Percentiles rank a stretch among this genome's conserved stretches.
These are phyloP conservation scores for Mycosarcoma mackinlayi DNA, from an alignment of 1,284 basidiomycete species.

Conservation along the genomic window DNA sequence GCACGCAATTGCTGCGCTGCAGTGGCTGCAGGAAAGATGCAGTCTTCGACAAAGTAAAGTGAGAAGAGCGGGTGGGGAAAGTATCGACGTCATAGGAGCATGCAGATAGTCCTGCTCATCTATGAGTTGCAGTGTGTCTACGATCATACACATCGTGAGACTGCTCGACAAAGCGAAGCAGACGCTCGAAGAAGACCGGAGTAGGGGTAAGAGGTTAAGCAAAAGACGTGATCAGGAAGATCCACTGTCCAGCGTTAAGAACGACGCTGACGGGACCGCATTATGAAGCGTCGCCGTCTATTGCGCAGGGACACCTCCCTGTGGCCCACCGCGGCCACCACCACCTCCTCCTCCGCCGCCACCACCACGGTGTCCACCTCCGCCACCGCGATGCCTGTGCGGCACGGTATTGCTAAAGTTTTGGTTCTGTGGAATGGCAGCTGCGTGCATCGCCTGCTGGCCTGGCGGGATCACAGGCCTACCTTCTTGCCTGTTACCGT, in stretches of 20 bases:
- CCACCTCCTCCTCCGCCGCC: constrained; percentile 26
- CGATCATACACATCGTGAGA: no score
- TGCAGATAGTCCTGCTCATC: not conserved
- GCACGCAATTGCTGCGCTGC: no score
- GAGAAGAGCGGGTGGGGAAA: not conserved
- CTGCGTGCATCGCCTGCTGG: constrained; percentile 66
- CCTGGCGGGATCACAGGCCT: constrained; percentile 67
- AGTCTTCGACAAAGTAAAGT: no score
- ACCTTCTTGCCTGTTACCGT: constrained; percentile 62
- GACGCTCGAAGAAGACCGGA: not conserved
- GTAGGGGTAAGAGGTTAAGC: no score
- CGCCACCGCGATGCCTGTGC: constrained; percentile 47
- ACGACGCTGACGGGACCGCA: not conserved
- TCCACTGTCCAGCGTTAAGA: not conserved
- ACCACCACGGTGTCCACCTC: constrained; percentile 15
- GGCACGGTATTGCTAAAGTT: constrained; percentile 65
- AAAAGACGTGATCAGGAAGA: not conserved
- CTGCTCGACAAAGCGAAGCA: not conserved
- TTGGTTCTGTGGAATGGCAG: constrained; percentile 62
- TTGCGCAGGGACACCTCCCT: constrained; percentile 31
- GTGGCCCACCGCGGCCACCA: constrained; percentile 15
- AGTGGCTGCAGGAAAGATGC: no score
- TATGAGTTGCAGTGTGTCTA: not conserved
- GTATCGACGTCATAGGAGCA: not conserved
- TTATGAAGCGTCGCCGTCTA: constrained; percentile 1